phyloP scores from a whole-genome alignment of 176 grass and related monocot species.

The Oryza glaberrima region DNA sequence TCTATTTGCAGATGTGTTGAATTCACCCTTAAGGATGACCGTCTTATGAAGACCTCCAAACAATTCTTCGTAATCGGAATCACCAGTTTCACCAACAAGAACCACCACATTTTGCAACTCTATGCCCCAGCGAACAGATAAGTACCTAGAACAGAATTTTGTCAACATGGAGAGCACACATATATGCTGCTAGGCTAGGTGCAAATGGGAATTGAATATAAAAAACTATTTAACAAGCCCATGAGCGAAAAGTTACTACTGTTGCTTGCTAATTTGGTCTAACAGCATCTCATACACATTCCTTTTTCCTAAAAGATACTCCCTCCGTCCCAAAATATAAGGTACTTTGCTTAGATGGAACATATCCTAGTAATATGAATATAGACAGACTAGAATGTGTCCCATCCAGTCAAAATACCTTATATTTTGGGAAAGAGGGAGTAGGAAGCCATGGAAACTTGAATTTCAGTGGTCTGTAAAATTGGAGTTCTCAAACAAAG shows the following conservation, averaged over 20 bases:
- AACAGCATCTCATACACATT: background rate
- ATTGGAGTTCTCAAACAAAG: conserved; percentile 25
- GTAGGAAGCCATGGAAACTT: background rate
- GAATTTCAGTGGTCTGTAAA: background rate
- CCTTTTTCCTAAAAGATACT: background rate
- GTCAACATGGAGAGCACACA: conserved; percentile 1
- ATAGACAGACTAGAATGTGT: too few relatives aligned
- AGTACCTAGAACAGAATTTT: conserved; percentile 58
- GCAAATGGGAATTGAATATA: conserved; percentile 8
- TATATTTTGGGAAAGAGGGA: too few relatives aligned
- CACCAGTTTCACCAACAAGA: conserved; percentile 81
- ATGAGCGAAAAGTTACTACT: background rate
- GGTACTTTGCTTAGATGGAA: too few relatives aligned
- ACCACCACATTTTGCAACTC: conserved; percentile 65
- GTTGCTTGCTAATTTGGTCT: conserved; percentile 2
- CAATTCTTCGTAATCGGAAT: conserved; percentile 87
- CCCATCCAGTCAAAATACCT: too few relatives aligned
- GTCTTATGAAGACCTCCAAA: conserved; percentile 87
- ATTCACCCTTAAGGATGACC: conserved; percentile 74
- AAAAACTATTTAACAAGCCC: background rate
- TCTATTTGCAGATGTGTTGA: conserved; percentile 69
- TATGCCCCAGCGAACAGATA: conserved; percentile 87
- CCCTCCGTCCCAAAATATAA: too few relatives aligned
- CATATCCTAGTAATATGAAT: too few relatives aligned
- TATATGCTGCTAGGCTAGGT: background rate